phyloP scores from a whole-genome alignment of 305 asterid species.

The Coffea humblotiana region DNA sequence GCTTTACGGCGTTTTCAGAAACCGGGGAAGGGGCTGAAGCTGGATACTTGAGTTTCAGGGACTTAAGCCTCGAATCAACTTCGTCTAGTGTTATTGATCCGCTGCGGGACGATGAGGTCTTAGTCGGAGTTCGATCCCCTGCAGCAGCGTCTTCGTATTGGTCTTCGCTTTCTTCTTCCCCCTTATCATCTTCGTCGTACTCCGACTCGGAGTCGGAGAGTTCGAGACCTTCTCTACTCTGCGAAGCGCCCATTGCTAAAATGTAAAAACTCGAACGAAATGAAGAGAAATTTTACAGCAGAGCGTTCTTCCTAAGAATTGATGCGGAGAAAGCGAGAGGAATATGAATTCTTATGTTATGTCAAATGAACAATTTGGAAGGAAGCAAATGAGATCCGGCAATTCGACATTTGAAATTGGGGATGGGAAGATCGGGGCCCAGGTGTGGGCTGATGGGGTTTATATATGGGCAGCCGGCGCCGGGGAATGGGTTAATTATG shows the following conservation, averaged over 20 bases:
- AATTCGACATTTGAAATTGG: background rate
- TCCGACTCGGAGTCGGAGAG: slow-evolving; percentile 74
- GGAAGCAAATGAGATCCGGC: background rate
- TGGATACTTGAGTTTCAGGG: slow-evolving; percentile 70
- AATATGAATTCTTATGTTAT: background rate
- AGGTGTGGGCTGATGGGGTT: background rate
- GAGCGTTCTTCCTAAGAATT: too few relatives aligned
- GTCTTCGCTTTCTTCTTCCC: slow-evolving; percentile 29
- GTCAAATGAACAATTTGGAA: background rate
- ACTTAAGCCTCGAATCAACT: slow-evolving; percentile 60
- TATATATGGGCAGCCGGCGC: background rate
- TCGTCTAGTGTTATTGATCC: slow-evolving; percentile 56
- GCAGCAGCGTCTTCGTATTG: slow-evolving; percentile 46
- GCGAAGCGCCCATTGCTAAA: slow-evolving; percentile 70
- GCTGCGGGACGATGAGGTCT: slow-evolving; percentile 22
- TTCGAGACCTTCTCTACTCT: slow-evolving; percentile 92
- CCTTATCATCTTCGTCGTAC: slow-evolving; percentile 52
- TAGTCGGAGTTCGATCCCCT: slow-evolving; percentile 35
- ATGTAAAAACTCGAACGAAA: background rate
- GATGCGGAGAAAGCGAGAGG: background rate
- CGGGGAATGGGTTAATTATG: too few relatives aligned
- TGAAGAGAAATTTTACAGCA: background rate
- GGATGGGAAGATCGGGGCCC: background rate
- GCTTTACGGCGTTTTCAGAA: slow-evolving; percentile 58
- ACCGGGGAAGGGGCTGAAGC: slow-evolving; percentile 32